Percentiles rank a stretch among this genome's conserved stretches.
Evolutionary conservation across 257 asterid genomes (phyloP).

Genomic region (Penstemon eatonii): DNA sequence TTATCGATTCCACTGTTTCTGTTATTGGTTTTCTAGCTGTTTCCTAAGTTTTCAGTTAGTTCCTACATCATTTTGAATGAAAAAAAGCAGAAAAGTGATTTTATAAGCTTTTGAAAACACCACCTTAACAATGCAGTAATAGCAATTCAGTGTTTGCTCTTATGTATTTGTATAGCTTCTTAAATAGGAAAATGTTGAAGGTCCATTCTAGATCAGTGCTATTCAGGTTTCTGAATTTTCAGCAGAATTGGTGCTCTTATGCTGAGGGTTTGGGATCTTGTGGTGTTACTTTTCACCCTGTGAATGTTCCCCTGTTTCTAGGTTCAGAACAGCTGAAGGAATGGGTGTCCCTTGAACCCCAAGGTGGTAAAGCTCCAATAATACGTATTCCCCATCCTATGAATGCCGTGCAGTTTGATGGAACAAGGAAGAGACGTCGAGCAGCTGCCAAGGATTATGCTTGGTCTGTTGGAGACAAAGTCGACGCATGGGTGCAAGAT

Average conservation of each 20-base stretch:
- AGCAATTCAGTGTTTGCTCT: not conserved
- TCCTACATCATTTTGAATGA: no score
- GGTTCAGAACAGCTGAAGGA: slow-evolving; percentile 69
- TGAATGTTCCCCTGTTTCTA: slow-evolving; percentile 19
- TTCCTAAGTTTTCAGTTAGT: no score
- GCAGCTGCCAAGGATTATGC: slow-evolving; percentile 61
- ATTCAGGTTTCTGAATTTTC: not conserved
- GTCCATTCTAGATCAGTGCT: not conserved
- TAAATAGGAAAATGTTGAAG: not conserved
- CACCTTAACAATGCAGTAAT: not conserved
- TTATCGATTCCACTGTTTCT: no score
- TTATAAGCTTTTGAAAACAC: no score
- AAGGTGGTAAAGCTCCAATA: slow-evolving; percentile 54
- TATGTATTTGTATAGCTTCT: not conserved
- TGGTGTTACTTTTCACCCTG: slow-evolving; percentile 4
- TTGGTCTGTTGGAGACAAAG: slow-evolving; percentile 92
- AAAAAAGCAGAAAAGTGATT: no score
- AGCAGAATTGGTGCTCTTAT: not conserved
- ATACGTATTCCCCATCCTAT: slow-evolving; percentile 70
- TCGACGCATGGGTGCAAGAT: slow-evolving; percentile 74
- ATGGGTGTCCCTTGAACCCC: slow-evolving; percentile 76
- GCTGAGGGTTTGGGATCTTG: slow-evolving; percentile 3
- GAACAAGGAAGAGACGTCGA: slow-evolving; percentile 83
- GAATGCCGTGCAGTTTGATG: slow-evolving; percentile 52
- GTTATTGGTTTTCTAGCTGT: no score